These are phyloP conservation scores for Cladophialophora psammophila DNA, from an alignment of 2,329 filamentous ascomycete species.

Conservation along the genomic window DNA sequence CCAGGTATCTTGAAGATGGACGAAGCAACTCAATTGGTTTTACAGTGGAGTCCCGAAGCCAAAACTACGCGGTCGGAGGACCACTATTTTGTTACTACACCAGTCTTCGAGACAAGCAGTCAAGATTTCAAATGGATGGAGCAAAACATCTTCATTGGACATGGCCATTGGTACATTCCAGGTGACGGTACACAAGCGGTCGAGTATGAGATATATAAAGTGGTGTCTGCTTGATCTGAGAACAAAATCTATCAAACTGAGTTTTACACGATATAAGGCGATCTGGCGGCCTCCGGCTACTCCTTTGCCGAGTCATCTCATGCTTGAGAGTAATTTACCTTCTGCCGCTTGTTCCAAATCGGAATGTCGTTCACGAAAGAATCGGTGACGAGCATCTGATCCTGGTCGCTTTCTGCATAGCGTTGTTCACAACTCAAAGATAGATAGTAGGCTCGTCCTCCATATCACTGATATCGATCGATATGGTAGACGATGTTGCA, in stretches of 20 bases:
- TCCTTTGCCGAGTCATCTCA: too few species aligned
- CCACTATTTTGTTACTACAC: conserved; percentile 23
- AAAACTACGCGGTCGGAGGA: conserved; percentile 27
- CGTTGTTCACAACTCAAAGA: too few species aligned
- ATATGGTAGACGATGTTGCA: conserved; percentile 13
- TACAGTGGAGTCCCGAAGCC: conserved; percentile 18
- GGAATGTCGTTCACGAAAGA: too few species aligned
- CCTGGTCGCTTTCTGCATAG: too few species aligned
- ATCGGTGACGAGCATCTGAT: too few species aligned
- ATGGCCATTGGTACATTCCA: conserved; percentile 23
- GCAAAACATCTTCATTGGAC: conserved; percentile 21
- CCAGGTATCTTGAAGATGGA: conserved; percentile 29
- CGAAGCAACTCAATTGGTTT: conserved; percentile 12
- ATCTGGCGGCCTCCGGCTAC: too few species aligned
- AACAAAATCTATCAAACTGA: too few species aligned
- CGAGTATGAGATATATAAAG: conserved; percentile 30
- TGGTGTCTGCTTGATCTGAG: too few species aligned
- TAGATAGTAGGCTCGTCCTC: conserved; percentile 3
- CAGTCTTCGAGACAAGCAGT: conserved; percentile 27
- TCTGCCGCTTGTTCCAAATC: too few species aligned
- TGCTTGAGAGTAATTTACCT: too few species aligned
- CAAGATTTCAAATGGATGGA: conserved; percentile 32
- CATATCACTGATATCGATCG: conserved; percentile 13
- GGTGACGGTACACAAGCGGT: conserved; percentile 22
- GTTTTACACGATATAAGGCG: too few species aligned